These are phyloP conservation scores for Fusarium redolens DNA, from an alignment of 2,329 filamentous ascomycete species.

Conservation along the genomic window DNA sequence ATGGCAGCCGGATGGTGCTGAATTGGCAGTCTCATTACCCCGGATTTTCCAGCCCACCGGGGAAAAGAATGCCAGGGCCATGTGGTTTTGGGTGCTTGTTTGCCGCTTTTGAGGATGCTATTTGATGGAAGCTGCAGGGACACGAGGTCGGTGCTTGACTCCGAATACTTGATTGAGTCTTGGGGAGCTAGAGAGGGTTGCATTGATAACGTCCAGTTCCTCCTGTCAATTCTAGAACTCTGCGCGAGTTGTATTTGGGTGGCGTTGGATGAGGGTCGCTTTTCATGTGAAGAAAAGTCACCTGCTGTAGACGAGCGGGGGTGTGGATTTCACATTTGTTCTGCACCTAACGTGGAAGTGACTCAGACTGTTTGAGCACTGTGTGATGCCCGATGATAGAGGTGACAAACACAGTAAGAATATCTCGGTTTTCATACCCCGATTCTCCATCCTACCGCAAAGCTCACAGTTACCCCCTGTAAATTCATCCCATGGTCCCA, in stretches of 20 bases:
- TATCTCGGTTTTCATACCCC: background rate
- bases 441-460: conserved; percentile 8
- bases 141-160: background rate
- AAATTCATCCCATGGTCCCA: conserved; percentile 18
- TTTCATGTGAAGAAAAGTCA: conserved; percentile 27
- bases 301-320: conserved; percentile 29
- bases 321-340: conserved; percentile 4
- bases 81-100: conserved; percentile 13
- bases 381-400: accelerated
- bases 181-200: background rate
- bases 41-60: conserved; percentile 39
- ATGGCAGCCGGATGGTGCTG: conserved; percentile 24
- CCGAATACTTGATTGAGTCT: background rate
- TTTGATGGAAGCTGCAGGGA: conserved; percentile 32
- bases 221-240: conserved; percentile 23
- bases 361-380: background rate
- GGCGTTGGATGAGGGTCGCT: conserved; percentile 24
- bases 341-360: background rate
- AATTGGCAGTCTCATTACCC: conserved; percentile 39
- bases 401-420: background rate
- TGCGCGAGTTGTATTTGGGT: conserved; percentile 8
- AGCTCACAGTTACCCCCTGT: conserved; percentile 16
- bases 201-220: conserved; percentile 3
- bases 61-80: conserved; percentile 38
- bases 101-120: conserved; percentile 23